Conservation (phyloP, 2,329 filamentous ascomycete genomes). For the Penicillium oxalicum region DNA sequence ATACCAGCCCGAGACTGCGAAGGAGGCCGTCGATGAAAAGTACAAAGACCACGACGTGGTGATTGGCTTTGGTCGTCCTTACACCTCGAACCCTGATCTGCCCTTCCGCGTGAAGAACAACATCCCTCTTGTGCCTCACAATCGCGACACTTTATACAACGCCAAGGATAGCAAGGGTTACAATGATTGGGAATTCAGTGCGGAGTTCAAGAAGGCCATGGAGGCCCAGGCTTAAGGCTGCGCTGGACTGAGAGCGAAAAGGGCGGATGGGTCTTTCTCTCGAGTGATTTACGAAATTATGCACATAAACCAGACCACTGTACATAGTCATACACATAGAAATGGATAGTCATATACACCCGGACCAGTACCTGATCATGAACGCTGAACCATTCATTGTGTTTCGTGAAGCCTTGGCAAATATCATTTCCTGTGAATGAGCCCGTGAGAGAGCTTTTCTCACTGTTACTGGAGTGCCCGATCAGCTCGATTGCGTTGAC, state of each 20-base stretch:
- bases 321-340: too few relatives aligned
- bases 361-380: too few relatives aligned
- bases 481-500: too few relatives aligned
- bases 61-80: constrained; percentile 41
- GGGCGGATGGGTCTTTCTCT: too few relatives aligned
- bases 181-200: constrained; percentile 32
- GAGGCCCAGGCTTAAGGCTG: constrained; percentile 16
- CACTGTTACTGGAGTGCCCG: too few relatives aligned
- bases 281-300: too few relatives aligned
- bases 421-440: too few relatives aligned
- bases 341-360: too few relatives aligned
- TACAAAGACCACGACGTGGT: constrained; percentile 28
- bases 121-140: constrained; percentile 34
- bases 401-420: too few relatives aligned
- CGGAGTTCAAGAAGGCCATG: constrained; percentile 26
- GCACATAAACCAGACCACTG: too few relatives aligned
- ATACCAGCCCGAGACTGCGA: constrained; percentile 38
- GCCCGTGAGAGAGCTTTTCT: too few relatives aligned
- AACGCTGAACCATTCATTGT: too few relatives aligned
- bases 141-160: constrained; percentile 39
- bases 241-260: background rate
- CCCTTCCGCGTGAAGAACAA: constrained; percentile 38
- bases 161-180: constrained; percentile 36
- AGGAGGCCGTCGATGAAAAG: constrained; percentile 30
- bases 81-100: constrained; percentile 44